These are phyloP conservation scores for Dactylonectria macrodidyma DNA, from an alignment of 2,329 filamentous ascomycete species.

Conservation along the genomic window DNA sequence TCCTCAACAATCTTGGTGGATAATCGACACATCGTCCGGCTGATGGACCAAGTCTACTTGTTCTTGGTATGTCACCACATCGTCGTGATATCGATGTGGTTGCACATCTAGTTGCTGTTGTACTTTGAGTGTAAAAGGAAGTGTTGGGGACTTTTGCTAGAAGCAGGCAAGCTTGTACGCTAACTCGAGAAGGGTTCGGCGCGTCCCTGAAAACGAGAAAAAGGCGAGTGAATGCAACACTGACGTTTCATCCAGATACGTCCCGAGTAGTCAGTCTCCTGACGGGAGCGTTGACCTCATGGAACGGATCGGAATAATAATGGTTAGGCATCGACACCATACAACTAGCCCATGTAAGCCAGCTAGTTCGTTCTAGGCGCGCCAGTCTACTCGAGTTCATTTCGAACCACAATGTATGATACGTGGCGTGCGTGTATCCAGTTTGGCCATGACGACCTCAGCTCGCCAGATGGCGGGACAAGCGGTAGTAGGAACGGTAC, in stretches of 20 bases:
- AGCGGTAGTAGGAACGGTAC: constrained; percentile 41
- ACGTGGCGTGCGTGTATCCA: constrained; percentile 29
- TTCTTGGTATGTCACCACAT: constrained; percentile 2
- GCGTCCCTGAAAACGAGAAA: background rate
- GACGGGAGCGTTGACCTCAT: constrained; percentile 1
- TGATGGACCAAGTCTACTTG: constrained; percentile 4
- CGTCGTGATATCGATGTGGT: background rate
- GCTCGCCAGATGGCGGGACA: constrained; percentile 24
- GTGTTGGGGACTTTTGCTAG: constrained; percentile 21
- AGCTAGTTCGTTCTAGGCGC: background rate
- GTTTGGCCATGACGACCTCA: constrained; percentile 16
- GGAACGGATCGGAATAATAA: constrained; percentile 6
- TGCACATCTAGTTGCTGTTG: constrained; percentile 3
- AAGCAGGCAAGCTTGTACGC: background rate
- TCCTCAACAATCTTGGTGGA: constrained; percentile 16
- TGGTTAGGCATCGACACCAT: background rate
- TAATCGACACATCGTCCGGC: constrained; percentile 10
- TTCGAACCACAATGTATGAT: background rate
- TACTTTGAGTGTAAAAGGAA: constrained; percentile 3
- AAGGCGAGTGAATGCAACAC: background rate
- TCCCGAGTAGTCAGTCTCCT: background rate
- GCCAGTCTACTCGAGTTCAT: constrained; percentile 1
- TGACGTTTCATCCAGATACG: background rate
- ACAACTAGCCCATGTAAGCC: background rate
- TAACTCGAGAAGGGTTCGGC: background rate